phyloP scores from a whole-genome alignment of 2,329 filamentous ascomycete genomes.

The Chaetomium strumarium region DNA sequence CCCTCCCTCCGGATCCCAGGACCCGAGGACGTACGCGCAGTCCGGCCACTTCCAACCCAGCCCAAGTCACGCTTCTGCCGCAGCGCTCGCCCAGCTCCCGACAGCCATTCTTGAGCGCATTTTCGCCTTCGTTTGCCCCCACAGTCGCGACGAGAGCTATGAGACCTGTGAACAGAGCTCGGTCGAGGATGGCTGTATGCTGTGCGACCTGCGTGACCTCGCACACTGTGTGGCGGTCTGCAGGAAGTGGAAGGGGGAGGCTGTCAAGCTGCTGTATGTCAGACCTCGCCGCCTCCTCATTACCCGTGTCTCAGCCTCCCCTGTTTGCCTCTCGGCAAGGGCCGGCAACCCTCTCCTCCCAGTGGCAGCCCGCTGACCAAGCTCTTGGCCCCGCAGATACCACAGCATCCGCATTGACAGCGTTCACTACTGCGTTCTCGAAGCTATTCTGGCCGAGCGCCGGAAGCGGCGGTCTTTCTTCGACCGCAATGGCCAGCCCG shows the following conservation, averaged over 20 bases:
- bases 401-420: conserved; percentile 87
- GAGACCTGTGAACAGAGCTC: conserved; percentile 77
- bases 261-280: conserved; percentile 55
- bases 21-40: conserved; percentile 13
- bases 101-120: conserved; percentile 67
- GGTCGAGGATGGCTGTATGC: conserved; percentile 77
- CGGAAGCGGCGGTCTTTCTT: conserved; percentile 69
- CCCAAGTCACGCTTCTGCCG: conserved; percentile 38
- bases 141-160: conserved; percentile 70
- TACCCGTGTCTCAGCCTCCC: neutral
- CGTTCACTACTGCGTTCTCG: conserved; percentile 89
- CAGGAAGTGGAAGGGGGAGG: conserved; percentile 60
- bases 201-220: conserved; percentile 87
- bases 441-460: conserved; percentile 72
- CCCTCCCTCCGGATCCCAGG: conserved; percentile 18
- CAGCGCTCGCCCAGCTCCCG: conserved; percentile 52
- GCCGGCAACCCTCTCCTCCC: too few relatives aligned
- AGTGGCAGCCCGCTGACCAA: neutral
- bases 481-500: conserved; percentile 70
- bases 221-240: conserved; percentile 72
- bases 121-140: conserved; percentile 78
- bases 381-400: conserved; percentile 50
- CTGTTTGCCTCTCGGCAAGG: too few relatives aligned
- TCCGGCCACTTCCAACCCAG: conserved; percentile 25
- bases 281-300: neutral